Base-by-base conservation (phyloP, 2,329 filamentous ascomycete species). In the Diaporthe amygdali region DNA sequence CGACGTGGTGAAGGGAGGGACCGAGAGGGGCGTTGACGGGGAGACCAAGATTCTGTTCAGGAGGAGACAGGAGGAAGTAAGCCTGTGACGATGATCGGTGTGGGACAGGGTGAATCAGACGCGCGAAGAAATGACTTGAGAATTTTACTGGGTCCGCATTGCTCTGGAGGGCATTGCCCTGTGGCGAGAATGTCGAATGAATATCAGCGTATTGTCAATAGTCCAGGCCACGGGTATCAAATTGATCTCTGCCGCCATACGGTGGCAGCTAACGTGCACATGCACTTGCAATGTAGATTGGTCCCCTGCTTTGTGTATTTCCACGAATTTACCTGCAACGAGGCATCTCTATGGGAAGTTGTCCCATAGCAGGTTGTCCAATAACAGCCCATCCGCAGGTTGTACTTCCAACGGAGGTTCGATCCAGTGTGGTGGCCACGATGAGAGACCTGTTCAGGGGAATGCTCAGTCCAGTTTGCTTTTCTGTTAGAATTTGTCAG, bases 1-100 rank as follows among this genome's bases (percentile, higher is more conserved):
- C 27, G 66, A 68, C 34, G 39, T 68, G 41, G 52, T 68, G 22
- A 59, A 68, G 41, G 41, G 52, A 9, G 66, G 66, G 5, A 49
- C 30, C 15, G 66, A 68, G 15, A 49, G 5, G 25, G 66, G 66
- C n/a, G 66, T 68, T 32, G 66, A 68, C 20, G 44, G 12, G 7
- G 41, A 68, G 17, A 52, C 66, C 3, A 49, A 5, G 52, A 17
- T 68, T 17, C 22, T 68, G 17, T 68, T 68, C 6, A 49, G 52
- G 32, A 68, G 66, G 17, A 68, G 66, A 44, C 22, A 49, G 17
- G 66, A 68, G 52, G 66, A 68, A 27, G 41, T 49, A 15, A 14
- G 44, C 5, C 15, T 68, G 10, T 68, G 52, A 68, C 15, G 27
- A 37, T 3, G 20, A n/a, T 22, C 52, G 17, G 9, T 6, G 10